These are phyloP conservation scores for Calonectria ilicicola DNA, from an alignment of 2,329 filamentous ascomycete genomes.

Conservation along the genomic window DNA sequence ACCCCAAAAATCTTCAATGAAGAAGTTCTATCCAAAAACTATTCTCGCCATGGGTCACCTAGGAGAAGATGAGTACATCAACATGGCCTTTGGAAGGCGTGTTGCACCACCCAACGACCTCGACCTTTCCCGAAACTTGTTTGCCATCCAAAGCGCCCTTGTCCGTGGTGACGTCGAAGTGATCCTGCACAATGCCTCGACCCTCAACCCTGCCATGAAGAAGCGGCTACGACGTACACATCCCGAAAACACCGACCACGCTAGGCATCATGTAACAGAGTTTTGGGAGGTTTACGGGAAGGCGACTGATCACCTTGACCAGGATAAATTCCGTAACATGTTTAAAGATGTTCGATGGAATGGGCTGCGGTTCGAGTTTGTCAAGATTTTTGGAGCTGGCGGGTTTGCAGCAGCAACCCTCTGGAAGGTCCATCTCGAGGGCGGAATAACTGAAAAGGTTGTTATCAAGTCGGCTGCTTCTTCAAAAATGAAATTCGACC, in stretches of 20 bases:
- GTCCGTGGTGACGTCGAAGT: constrained; percentile 33
- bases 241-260: not conserved
- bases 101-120: not conserved
- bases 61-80: not conserved
- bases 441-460: constrained; percentile 30
- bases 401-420: constrained; percentile 41
- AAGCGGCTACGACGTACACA: not conserved
- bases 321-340: not conserved
- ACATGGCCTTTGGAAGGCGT: not conserved
- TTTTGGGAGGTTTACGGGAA: not conserved
- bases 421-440: constrained; percentile 39
- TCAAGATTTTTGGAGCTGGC: constrained; percentile 43
- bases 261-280: not conserved
- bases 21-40: not conserved
- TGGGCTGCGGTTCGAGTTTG: constrained; percentile 40
- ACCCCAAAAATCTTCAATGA: constrained; percentile 7
- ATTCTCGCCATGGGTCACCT: constrained; percentile 21
- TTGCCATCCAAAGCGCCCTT: constrained; percentile 31
- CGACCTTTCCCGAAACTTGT: constrained; percentile 17
- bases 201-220: not conserved
- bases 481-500: not conserved
- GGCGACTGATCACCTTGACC: not conserved
- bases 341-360: constrained; percentile 18
- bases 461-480: constrained; percentile 42
- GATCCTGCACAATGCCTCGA: constrained; percentile 12